Evolutionary conservation across 768 basidiomycete species (phyloP).

Genomic region (Amanita phalloides): DNA sequence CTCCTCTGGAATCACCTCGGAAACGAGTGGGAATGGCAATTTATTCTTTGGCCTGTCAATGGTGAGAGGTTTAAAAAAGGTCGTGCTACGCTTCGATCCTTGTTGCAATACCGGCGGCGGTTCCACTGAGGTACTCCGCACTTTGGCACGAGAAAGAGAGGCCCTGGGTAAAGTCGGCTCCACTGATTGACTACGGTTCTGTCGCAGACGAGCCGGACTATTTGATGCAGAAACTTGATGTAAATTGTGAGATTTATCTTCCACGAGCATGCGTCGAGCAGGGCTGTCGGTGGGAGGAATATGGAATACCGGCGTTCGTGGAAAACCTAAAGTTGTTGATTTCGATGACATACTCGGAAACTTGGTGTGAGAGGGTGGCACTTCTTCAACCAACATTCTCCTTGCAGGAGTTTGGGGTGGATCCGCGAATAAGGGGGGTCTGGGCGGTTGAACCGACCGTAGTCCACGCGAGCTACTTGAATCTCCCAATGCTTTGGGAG

Average conservation of each 20-base stretch:
- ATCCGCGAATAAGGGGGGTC: conserved; percentile 23
- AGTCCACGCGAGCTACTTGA: conserved; percentile 14
- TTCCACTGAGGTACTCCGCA: conserved; percentile 6
- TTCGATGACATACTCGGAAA: conserved; percentile 36
- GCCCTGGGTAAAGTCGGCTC: background rate
- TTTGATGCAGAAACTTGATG: background rate
- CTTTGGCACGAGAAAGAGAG: background rate
- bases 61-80: conserved; percentile 1
- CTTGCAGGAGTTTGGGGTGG: conserved; percentile 49
- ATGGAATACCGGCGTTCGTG: conserved; percentile 17
- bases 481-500: conserved; percentile 10
- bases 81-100: conserved; percentile 1
- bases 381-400: conserved; percentile 46
- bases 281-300: conserved; percentile 28
- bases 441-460: conserved; percentile 19
- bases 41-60: conserved; percentile 4
- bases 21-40: conserved; percentile 27
- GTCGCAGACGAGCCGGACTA: background rate
- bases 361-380: conserved; percentile 36
- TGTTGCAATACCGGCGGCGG: conserved; percentile 9
- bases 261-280: conserved; percentile 24
- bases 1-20: conserved; percentile 2
- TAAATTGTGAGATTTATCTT: conserved; percentile 18
- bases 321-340: conserved; percentile 15
- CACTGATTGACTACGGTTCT: conserved; percentile 1